A percentile compares a stretch with the other conserved stretches of the same genome.
phyloP scores from a whole-genome alignment of 2,329 filamentous ascomycete species.

The Fusarium albidum region DNA sequence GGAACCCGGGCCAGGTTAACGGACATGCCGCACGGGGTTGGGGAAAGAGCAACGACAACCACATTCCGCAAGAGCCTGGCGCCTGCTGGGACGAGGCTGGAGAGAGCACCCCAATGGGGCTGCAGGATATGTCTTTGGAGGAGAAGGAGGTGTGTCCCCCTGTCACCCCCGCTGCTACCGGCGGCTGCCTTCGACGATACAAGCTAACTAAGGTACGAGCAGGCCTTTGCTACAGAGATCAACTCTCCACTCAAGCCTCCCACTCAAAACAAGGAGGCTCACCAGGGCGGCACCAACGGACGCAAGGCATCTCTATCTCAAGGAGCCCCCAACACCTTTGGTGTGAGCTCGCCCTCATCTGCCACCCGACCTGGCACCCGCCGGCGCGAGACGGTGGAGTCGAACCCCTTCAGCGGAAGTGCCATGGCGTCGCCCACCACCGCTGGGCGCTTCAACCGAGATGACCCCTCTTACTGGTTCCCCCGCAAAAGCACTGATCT shows the following conservation, averaged over 20 bases:
- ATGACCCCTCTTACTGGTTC: constrained; percentile 69
- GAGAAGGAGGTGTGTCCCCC: constrained; percentile 64
- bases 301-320: constrained; percentile 88
- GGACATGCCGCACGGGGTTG: constrained; percentile 70
- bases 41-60: constrained; percentile 80
- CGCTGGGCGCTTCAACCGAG: constrained; percentile 66
- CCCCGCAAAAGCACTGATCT: constrained; percentile 61
- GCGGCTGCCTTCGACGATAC: constrained; percentile 15
- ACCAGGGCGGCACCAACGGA: constrained; percentile 67
- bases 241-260: constrained; percentile 94
- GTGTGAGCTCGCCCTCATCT: constrained; percentile 75
- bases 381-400: constrained; percentile 81
- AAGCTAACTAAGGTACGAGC: constrained; percentile 39
- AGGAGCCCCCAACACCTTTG: constrained; percentile 69
- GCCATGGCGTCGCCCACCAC: constrained; percentile 68
- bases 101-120: constrained; percentile 72
- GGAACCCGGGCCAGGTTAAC: constrained; percentile 80
- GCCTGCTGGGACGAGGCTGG: constrained; percentile 88
- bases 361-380: constrained; percentile 76
- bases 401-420: constrained; percentile 66
- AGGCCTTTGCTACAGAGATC: constrained; percentile 86
- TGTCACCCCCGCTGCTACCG: no score
- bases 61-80: constrained; percentile 81
- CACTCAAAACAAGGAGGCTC: constrained; percentile 74
- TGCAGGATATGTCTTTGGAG: constrained; percentile 72